Percentiles rank a stretch among this genome's conserved stretches.
Evolutionary conservation across 1,139 yeast species (phyloP).

Genomic region (Geotrichum restrictum): DNA sequence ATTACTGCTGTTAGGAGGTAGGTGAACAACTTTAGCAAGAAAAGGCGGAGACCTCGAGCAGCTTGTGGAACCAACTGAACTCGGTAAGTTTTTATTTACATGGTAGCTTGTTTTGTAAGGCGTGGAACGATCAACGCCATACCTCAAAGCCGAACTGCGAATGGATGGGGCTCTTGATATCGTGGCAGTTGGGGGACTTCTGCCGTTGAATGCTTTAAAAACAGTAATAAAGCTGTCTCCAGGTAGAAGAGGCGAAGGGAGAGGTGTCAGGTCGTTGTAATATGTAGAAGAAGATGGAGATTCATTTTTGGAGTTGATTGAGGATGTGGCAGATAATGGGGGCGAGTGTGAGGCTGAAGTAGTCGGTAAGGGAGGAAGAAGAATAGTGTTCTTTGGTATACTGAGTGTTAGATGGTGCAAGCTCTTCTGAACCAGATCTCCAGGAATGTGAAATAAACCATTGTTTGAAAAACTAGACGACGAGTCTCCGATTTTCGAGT

Average conservation of each 20-base stretch:
- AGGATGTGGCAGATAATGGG: not conserved
- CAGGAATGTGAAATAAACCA: conserved; percentile 1
- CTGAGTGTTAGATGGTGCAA: conserved; percentile 1
- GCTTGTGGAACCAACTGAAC: not conserved
- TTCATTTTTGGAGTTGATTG: conserved; percentile 11
- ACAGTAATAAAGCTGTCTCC: conserved; percentile 23
- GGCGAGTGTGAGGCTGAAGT: not conserved
- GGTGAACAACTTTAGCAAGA: not conserved
- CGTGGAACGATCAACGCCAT: conserved; percentile 7
- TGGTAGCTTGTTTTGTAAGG: conserved; percentile 1
- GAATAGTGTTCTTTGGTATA: not conserved
- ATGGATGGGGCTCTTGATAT: conserved; percentile 27
- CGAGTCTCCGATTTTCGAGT: not conserved
- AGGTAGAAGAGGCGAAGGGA: conserved; percentile 36
- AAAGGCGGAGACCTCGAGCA: not conserved
- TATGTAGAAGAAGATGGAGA: conserved; percentile 9
- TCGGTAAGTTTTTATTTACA: not conserved
- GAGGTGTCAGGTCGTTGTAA: conserved; percentile 30
- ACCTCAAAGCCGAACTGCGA: conserved; percentile 10
- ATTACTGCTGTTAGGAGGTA: not conserved
- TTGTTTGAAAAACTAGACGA: not conserved
- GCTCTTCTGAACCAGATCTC: not conserved
- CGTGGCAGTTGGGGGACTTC: conserved; percentile 27
- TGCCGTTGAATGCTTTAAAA: conserved; percentile 28
- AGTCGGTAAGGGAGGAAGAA: not conserved